Evolutionary conservation across 768 basidiomycete genomes (phyloP).

Genomic region (Calocera cornea): DNA sequence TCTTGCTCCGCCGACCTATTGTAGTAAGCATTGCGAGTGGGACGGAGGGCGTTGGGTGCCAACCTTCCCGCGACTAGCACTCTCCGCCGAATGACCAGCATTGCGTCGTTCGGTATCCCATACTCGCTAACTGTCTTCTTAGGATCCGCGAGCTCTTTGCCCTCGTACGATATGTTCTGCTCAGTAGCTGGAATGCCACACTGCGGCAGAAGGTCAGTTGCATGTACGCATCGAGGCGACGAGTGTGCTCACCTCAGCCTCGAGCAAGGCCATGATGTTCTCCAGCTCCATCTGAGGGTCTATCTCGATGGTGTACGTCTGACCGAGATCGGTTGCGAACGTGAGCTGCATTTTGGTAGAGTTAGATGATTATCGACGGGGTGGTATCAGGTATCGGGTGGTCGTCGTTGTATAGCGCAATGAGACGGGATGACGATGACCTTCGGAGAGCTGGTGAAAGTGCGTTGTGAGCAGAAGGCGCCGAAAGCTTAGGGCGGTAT

Average conservation of each 20-base stretch:
- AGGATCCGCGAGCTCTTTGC: slow-evolving; percentile 48
- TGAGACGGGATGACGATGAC: not conserved
- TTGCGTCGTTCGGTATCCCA: slow-evolving; percentile 49
- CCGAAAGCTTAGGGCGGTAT: not conserved
- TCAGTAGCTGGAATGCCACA: slow-evolving; percentile 58
- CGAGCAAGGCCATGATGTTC: slow-evolving; percentile 85
- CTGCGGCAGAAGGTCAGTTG: slow-evolving; percentile 27
- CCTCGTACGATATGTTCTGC: slow-evolving; percentile 58
- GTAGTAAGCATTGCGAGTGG: not conserved
- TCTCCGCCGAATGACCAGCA: slow-evolving; percentile 56
- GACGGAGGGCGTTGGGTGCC: slow-evolving; percentile 1
- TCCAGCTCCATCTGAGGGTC: slow-evolving; percentile 83
- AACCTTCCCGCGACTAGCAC: slow-evolving; percentile 36
- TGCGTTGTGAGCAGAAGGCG: not conserved
- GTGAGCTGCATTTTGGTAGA: slow-evolving; percentile 24
- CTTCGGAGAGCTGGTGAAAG: not conserved
- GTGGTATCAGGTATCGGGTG: slow-evolving; percentile 27
- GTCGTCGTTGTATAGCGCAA: not conserved
- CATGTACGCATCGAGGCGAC: not conserved
- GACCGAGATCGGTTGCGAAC: slow-evolving; percentile 27
- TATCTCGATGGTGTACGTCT: slow-evolving; percentile 49
- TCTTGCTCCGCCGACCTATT: slow-evolving; percentile 59
- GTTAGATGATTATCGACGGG: slow-evolving; percentile 35
- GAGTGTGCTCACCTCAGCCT: slow-evolving; percentile 66
- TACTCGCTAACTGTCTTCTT: slow-evolving; percentile 56